Percentiles rank a stretch among this genome's conserved stretches.
These are phyloP conservation scores for Macrocybe sp. DNA, from an alignment of 1,284 basidiomycete genomes.

Conservation along the genomic window DNA sequence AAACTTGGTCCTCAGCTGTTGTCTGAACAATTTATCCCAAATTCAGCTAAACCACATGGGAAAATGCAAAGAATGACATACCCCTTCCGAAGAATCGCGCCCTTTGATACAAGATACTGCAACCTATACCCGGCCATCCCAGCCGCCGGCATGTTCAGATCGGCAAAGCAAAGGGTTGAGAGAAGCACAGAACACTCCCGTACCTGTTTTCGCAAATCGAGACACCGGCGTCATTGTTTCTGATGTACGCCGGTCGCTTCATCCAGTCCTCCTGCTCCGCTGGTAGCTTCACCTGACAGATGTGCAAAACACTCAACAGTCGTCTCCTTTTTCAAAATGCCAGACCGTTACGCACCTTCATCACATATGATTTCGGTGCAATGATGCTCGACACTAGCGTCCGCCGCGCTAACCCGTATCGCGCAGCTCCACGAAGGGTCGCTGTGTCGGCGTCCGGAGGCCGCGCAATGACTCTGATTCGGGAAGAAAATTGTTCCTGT, in stretches of 20 bases:
- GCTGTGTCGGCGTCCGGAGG: slow-evolving; percentile 81
- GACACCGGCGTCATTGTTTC: slow-evolving; percentile 66
- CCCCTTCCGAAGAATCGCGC: slow-evolving; percentile 80
- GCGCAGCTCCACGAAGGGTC: slow-evolving; percentile 75
- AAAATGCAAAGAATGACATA: slow-evolving; percentile 25
- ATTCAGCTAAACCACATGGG: slow-evolving; percentile 12
- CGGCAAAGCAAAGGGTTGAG: not conserved
- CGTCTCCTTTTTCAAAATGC: slow-evolving; percentile 2
- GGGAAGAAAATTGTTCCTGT: slow-evolving; percentile 58
- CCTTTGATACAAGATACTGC: slow-evolving; percentile 79
- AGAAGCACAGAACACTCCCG: slow-evolving; percentile 12
- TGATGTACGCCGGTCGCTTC: slow-evolving; percentile 79
- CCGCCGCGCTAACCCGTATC: slow-evolving; percentile 73
- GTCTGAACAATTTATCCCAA: slow-evolving; percentile 33
- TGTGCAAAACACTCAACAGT: slow-evolving; percentile 4
- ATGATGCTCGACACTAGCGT: slow-evolving; percentile 74
- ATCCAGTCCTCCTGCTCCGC: slow-evolving; percentile 75
- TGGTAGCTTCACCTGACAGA: slow-evolving; percentile 68
- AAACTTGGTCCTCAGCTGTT: slow-evolving; percentile 74
- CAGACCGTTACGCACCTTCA: slow-evolving; percentile 51
- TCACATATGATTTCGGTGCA: slow-evolving; percentile 74
- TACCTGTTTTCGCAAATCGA: slow-evolving; percentile 80
- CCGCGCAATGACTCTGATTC: slow-evolving; percentile 68
- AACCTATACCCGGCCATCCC: slow-evolving; percentile 46
- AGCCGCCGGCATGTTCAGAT: slow-evolving; percentile 22